phyloP scores from a whole-genome alignment of 1,284 basidiomycete genomes.

The Peniophora sp. region DNA sequence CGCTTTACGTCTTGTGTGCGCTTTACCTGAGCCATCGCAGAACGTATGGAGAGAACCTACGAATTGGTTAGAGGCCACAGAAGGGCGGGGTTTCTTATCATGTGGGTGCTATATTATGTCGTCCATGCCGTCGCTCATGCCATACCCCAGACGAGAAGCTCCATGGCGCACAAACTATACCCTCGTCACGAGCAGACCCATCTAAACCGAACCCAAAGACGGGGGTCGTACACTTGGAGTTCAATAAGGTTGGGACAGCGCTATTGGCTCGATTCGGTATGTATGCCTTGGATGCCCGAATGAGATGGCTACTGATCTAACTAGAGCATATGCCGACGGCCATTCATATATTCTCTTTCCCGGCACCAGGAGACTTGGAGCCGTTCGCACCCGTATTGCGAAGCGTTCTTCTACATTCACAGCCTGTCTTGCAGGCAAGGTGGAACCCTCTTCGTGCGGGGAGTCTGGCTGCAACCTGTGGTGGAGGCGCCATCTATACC shows the following conservation, averaged over 20 bases:
- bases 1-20: neutral
- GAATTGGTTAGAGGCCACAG: conserved; percentile 73
- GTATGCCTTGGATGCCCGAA: too few species aligned
- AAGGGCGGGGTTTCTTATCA: conserved; percentile 74
- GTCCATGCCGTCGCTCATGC: neutral
- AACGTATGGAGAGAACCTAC: conserved; percentile 74
- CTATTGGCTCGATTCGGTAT: conserved; percentile 66
- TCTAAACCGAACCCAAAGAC: conserved; percentile 55
- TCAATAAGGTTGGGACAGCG: conserved; percentile 68
- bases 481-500: conserved; percentile 58
- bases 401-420: conserved; percentile 56
- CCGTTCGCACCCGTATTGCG: conserved; percentile 49
- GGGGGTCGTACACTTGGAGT: conserved; percentile 64
- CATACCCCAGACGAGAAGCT: conserved; percentile 50
- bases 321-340: conserved; percentile 59
- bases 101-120: conserved; percentile 37
- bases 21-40: conserved; percentile 27
- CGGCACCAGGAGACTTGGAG: conserved; percentile 14
- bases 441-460: conserved; percentile 78
- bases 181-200: conserved; percentile 40
- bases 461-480: conserved; percentile 62
- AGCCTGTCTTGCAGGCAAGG: conserved; percentile 49
- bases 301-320: too few species aligned
- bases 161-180: conserved; percentile 47
- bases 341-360: conserved; percentile 27